Base-by-base conservation (phyloP, 345 rosid species). In the Stellera chamaejasme region DNA sequence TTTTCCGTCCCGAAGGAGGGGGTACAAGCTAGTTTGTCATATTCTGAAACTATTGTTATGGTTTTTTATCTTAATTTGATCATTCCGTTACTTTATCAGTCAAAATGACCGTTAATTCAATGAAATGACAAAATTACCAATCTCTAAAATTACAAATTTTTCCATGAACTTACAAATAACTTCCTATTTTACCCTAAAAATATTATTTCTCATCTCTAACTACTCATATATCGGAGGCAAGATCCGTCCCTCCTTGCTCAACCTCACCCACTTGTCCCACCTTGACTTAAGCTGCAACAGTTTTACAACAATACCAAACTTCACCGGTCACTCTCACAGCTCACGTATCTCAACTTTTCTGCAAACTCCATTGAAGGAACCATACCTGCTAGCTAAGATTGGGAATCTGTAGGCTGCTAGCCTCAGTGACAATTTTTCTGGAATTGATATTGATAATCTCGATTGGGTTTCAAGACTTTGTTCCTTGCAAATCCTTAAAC, bases 391-490 rank as follows among this genome's bases (percentile, higher is more conserved):
- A 55, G 39, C 53, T n/a, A n/a, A n/a, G n/a, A 49, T 70, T 2
- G 70, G 62, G 16, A 70, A 70, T 10, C 49, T 70, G 0, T 64
- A 43, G 60, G 11, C 39, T 70, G 27, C 55, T 28, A 2, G 44
- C 32, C 67, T 70, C 45, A 32, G 61, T 32, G 4, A 2, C 10
- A 14, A 15, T 1, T n/a, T 12, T 1, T 14, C 2, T 27, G 19
- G 16, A 16, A 19, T 14, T 43, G 11, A 0, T 13, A n/a, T 36
- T 0, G 10, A 45, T 11, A 36, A 45, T 4, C 59, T 55, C 5
- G 28, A 50, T 10, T 67, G 62, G 71, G 11, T 67, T 61, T 67
- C 67, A 49, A 48, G 52, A 10, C 57, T 67, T 3, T 10, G 19
- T 3, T 61, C 52, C 19, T 14, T 67, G 45, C 14, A 13, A 13